Base-by-base conservation (phyloP, 805 yeast genomes). In the Spathaspora arborariae region DNA sequence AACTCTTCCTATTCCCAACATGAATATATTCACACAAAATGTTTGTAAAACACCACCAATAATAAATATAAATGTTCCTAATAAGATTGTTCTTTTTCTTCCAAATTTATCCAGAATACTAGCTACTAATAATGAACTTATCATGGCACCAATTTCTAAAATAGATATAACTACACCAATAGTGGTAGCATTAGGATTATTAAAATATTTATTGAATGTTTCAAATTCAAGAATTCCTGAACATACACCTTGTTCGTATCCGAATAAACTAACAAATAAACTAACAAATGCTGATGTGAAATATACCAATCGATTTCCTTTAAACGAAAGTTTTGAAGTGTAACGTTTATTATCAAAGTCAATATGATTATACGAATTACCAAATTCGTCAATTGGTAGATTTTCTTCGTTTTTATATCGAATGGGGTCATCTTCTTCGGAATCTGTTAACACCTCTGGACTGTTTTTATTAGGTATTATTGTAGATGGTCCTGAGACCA, bases 141-240 rank as follows among this genome's bases (percentile, higher is more conserved):
- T 65, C 61, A 89, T 70, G 0, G 97, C 96, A 38, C 97, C 97
- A 24, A 90, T 76, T 65, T 90, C 97, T 45, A 90, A 71, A 46
- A 90, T 85, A 13, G 96, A 90, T 10, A 90, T 94, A 77, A 90
- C 85, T 2, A 92, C 79, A 18, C 97, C 97, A 37, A 89, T 79
- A 50, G 79, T 76, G 1, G 88, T 76, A 13, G 94, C 77, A 3
- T 83, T 68, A 1, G 97, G 97, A 41, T 86, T 58, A 53, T 82
- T 60, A 65, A 88, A 90, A 64, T 84, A 88, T 18, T 69, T 70
- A 50, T 78, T 78, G 65, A 90, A 90, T 46, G 84, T 76, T 7
- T 74, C 76, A 42, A 86, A 89, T 1, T 94, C 85, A 45, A 91
- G 70, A 40, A 91, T 81, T 2, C 96, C 96, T 41, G 90, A 82